Evolutionary conservation across 2,329 filamentous ascomycete species (phyloP), one percentile per base, ranked within the genome.

Genomic region (Diaporthe citrichinensis): DNA sequence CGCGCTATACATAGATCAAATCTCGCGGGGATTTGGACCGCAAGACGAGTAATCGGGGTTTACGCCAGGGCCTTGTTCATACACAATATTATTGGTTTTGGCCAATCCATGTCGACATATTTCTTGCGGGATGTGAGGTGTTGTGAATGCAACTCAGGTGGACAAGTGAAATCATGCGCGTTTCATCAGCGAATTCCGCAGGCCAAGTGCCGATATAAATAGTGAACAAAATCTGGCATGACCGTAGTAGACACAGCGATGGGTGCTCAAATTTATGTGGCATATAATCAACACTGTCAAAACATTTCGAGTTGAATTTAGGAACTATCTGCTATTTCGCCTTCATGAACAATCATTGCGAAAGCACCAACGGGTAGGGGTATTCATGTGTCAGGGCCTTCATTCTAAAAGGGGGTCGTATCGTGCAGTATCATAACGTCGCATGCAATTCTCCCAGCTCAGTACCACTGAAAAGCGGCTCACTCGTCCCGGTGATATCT

Each of bases 401-500:
- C 62, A 71, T 49, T 59, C 51, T 55, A 46, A 62, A 65, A 61
- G 31, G 51, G 51, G 59, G 51, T 61, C 36, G 53, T 72, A 25
- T 73, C 73, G 71, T 46, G 62, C 65, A 75, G 34, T 41, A 31
- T 75, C 76, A 71, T 73, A 67, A 77, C 46, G 67, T 73, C 68
- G 51, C 59, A 67, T 68, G 72, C 72, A 53, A 62, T 41, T 73
- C 71, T 71, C 49, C 51, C 53, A 39, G 36, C 65, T 71, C 53
- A 49, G 39, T 36, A 15, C 44, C 57, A 34, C 57, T 53, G 2
- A n/a, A n/a, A 17, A 41, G 39, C 14, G 17, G 8, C n/a, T 57
- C 7, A 25, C 15, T 57, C 20, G 17, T 25, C 46, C 28, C 71
- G 51, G 31, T 65, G 58, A 28, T 31, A 65, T 28, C 71, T 73